phyloP scores from a whole-genome alignment of 345 rosid genomes.

The Eucalyptus albens region DNA sequence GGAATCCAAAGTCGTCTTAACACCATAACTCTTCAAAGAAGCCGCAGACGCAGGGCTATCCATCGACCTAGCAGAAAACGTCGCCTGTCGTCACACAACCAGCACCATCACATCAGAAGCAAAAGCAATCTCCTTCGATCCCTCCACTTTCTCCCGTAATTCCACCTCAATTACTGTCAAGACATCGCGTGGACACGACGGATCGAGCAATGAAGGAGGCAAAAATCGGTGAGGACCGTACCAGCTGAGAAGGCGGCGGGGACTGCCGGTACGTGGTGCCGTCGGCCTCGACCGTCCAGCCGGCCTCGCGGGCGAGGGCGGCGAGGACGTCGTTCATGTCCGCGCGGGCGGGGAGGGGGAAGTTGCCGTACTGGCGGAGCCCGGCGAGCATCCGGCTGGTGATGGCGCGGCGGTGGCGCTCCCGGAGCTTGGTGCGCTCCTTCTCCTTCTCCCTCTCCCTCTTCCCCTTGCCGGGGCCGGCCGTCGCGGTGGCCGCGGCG shows the following conservation, averaged over 20 bases:
- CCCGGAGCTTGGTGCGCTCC: slow-evolving; percentile 92
- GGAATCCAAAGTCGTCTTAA: slow-evolving; percentile 29
- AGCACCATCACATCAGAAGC: background rate
- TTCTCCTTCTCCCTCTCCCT: slow-evolving; percentile 93
- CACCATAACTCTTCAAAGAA: slow-evolving; percentile 43
- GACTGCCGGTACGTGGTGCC: slow-evolving; percentile 80
- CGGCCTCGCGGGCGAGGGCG: slow-evolving; percentile 94
- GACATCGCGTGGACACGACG: background rate
- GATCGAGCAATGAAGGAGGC: background rate
- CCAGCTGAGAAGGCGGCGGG: slow-evolving; percentile 56
- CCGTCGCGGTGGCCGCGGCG: slow-evolving; percentile 18
- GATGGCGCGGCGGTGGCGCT: slow-evolving; percentile 93
- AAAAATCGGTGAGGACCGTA: slow-evolving; percentile 1
- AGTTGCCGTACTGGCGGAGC: slow-evolving; percentile 84
- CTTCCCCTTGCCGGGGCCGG: slow-evolving; percentile 29
- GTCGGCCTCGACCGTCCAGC: slow-evolving; percentile 93
- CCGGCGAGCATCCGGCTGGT: slow-evolving; percentile 97
- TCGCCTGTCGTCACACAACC: slow-evolving; percentile 10
- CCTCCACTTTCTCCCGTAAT: background rate
- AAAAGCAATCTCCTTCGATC: background rate
- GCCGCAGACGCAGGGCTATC: slow-evolving; percentile 51
- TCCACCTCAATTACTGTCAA: background rate
- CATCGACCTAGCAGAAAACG: slow-evolving; percentile 40
- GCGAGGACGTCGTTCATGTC: slow-evolving; percentile 99
- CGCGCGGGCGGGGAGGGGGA: slow-evolving; percentile 96